Evolutionary conservation across 2,329 filamentous ascomycete genomes (phyloP).

Genomic region (Colletotrichum spinosum): DNA sequence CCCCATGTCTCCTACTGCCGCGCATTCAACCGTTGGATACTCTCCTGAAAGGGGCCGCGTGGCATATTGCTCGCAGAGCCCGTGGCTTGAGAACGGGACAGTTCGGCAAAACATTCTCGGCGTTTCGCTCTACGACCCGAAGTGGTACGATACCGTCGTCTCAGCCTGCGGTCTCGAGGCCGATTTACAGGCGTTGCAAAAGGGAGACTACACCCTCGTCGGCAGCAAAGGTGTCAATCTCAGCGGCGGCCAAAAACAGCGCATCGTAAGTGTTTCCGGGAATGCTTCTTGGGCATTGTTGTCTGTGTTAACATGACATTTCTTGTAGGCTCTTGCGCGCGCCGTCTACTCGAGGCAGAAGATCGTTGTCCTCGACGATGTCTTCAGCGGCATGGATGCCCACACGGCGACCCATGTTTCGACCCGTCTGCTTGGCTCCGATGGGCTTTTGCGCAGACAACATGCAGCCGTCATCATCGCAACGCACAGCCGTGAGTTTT

Average conservation of each 20-base stretch:
- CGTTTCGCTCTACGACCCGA: constrained; percentile 2
- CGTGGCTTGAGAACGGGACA: constrained; percentile 31
- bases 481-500: constrained; percentile 23
- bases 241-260: constrained; percentile 43
- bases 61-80: constrained; percentile 24
- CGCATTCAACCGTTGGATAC: too few relatives aligned
- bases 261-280: constrained; percentile 42
- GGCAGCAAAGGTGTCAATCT: constrained; percentile 8
- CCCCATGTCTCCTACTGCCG: too few relatives aligned
- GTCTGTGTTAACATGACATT: background rate
- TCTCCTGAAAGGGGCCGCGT: background rate
- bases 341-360: background rate
- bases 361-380: background rate
- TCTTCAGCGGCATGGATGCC: constrained; percentile 6
- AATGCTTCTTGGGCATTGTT: background rate
- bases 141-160: background rate
- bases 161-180: background rate
- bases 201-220: background rate
- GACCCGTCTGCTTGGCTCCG: background rate
- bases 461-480: background rate
- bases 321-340: constrained; percentile 46
- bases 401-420: constrained; percentile 12
- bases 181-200: constrained; percentile 1
- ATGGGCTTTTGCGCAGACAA: constrained; percentile 5
- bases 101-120: constrained; percentile 24